Conservation (phyloP, 2,329 filamentous ascomycete genomes). For the Trichoderma aggressivum region DNA sequence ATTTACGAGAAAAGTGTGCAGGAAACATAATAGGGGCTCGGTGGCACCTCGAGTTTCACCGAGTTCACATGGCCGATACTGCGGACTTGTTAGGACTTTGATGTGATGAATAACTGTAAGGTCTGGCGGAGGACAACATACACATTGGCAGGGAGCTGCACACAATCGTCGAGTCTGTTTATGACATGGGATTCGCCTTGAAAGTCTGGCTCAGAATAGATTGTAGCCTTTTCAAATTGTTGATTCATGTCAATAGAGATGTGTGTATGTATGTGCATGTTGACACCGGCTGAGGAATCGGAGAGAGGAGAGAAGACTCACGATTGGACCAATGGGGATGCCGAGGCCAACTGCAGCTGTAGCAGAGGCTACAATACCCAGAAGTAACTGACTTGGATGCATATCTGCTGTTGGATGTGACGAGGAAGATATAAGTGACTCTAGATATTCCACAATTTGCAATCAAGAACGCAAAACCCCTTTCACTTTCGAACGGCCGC, state of each 20-base stretch:
- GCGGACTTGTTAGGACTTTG: not conserved
- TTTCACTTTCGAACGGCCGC: not conserved
- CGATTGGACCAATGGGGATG: not conserved
- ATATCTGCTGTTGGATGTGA: not conserved
- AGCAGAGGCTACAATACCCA: not conserved
- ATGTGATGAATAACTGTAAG: not conserved
- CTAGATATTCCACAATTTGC: not conserved
- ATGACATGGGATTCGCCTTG: not conserved
- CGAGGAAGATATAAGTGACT: not conserved
- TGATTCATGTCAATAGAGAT: not conserved
- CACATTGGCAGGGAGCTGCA: not conserved
- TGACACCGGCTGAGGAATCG: not conserved
- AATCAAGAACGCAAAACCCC: not conserved
- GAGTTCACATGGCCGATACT: not conserved
- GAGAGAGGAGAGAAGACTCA: not conserved
- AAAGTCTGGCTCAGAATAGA: not conserved
- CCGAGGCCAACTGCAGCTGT: not conserved
- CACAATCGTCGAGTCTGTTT: not conserved
- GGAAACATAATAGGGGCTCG: not conserved
- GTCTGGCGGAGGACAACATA: not conserved
- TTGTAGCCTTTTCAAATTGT: not conserved
- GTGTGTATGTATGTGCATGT: not conserved
- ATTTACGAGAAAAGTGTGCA: slow-evolving; percentile 4
- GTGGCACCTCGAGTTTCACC: not conserved
- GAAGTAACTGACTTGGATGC: not conserved